phyloP scores from a whole-genome alignment of 2,329 filamentous ascomycete species.

The Penicillium thymicola region DNA sequence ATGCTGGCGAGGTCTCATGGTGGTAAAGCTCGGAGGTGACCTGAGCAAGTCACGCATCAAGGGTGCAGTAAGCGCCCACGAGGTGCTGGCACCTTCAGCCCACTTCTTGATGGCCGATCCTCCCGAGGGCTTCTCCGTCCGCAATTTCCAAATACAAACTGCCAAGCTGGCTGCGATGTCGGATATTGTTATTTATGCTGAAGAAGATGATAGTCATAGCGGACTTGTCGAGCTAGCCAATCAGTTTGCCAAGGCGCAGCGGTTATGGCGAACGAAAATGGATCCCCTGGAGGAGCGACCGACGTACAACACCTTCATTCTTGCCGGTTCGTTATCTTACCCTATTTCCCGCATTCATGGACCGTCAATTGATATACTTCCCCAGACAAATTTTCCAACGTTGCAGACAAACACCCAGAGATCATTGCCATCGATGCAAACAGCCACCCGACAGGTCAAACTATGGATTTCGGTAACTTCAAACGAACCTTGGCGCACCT shows the following conservation, averaged over 20 bases:
- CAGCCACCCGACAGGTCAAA: constrained; percentile 69
- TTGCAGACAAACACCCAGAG: constrained; percentile 67
- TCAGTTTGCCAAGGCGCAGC: constrained; percentile 70
- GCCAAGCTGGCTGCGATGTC: constrained; percentile 84
- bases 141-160: constrained; percentile 95
- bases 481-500: background rate
- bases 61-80: constrained; percentile 77
- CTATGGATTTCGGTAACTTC: constrained; percentile 73
- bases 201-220: constrained; percentile 59
- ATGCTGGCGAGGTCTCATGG: constrained; percentile 74
- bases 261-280: constrained; percentile 67
- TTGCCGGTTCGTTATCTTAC: constrained; percentile 50
- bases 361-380: constrained; percentile 27
- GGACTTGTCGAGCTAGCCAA: constrained; percentile 64
- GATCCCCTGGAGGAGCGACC: constrained; percentile 55
- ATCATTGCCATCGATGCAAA: constrained; percentile 72
- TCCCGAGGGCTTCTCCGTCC: constrained; percentile 84
- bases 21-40: constrained; percentile 87
- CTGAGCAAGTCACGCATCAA: constrained; percentile 72
- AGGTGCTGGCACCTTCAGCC: constrained; percentile 64
- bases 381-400: constrained; percentile 61
- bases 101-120: constrained; percentile 82
- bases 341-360: background rate
- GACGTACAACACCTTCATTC: constrained; percentile 80
- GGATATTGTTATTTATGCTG: constrained; percentile 89